Base-by-base conservation (phyloP, 306 rosid genomes). In the Malus sylvestris region DNA sequence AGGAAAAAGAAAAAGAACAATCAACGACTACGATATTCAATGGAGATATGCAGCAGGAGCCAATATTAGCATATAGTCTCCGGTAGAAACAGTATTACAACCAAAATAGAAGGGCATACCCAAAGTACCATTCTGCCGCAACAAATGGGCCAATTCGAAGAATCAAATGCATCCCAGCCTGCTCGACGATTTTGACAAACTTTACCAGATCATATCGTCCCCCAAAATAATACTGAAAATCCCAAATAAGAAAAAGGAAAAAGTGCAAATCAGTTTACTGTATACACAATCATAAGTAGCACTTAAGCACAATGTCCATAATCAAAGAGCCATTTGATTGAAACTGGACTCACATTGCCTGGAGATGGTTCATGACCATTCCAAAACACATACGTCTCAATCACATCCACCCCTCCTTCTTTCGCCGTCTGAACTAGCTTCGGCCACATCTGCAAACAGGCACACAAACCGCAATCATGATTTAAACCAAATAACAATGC, bases 361-460 rank as follows among this genome's bases (percentile, higher is more conserved):
- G 92, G 98, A 81, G 98, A 87, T 73, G 88, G 96, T 40, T 93
- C 98, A 73, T 93, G 98, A 30, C 98, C 97, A 69, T 93, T 93
- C 98, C 98, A 93, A 79, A 93, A 93, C 46, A 93, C 98, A 76
- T 93, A 93, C 44, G 98, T 91, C 81, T 93, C 98, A 7, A 93
- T 93, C 44, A 85, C 91, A 88, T 93, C 92, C 1, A 73, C 85
- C 0, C 98, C 98, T 74, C 96, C 98, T 81, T 93, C 87, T 75
- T 93, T 93, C 0, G 98, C 96, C n/a, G 88, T 86, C 77, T 86
- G 93, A 83, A 93, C 88, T 18, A 91, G 91, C 63, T 89, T 83
- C 30, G 98, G 96, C 97, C 98, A 93, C 97, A 93, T 93, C 98
- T 93, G 74, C 72, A 78, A 63, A 78, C 68, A 58, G 10, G 10